Evolutionary conservation across 805 yeast genomes (phyloP).

Genomic region (Ogataea minuta): DNA sequence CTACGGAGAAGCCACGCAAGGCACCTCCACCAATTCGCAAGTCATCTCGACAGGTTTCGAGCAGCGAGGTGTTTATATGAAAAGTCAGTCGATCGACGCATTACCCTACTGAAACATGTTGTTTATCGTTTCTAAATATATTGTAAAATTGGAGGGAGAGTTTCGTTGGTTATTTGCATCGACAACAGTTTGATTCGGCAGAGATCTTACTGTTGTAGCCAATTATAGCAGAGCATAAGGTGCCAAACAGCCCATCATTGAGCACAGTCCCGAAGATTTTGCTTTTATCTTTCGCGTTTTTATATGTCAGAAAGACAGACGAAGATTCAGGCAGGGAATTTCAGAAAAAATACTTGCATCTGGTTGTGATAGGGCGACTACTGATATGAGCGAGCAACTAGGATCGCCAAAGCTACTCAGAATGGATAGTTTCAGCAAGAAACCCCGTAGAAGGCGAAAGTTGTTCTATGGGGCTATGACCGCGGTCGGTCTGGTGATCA

Average conservation of each 20-base stretch:
- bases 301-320: no score
- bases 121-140: slow-evolving; percentile 15
- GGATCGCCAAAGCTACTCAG: slow-evolving; percentile 20
- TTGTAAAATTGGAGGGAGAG: not conserved
- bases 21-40: slow-evolving; percentile 30
- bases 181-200: no score
- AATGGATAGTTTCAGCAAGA: slow-evolving; percentile 1
- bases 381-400: slow-evolving; percentile 4
- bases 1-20: slow-evolving; percentile 15
- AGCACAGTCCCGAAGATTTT: no score
- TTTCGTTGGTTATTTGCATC: not conserved
- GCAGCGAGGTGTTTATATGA: slow-evolving; percentile 27
- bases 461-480: not conserved
- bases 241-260: no score
- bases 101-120: not conserved
- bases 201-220: not conserved
- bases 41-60: slow-evolving; percentile 30
- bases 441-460: not conserved
- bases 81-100: slow-evolving; percentile 7
- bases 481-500: slow-evolving; percentile 1
- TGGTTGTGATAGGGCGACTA: no score
- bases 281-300: no score
- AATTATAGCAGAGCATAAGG: no score
- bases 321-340: no score
- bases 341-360: no score